Percentiles rank a stretch among this genome's conserved stretches.
These are phyloP conservation scores for Bacterosira constricta DNA, from an alignment of 108 stramenopile species.

Conservation along the genomic window DNA sequence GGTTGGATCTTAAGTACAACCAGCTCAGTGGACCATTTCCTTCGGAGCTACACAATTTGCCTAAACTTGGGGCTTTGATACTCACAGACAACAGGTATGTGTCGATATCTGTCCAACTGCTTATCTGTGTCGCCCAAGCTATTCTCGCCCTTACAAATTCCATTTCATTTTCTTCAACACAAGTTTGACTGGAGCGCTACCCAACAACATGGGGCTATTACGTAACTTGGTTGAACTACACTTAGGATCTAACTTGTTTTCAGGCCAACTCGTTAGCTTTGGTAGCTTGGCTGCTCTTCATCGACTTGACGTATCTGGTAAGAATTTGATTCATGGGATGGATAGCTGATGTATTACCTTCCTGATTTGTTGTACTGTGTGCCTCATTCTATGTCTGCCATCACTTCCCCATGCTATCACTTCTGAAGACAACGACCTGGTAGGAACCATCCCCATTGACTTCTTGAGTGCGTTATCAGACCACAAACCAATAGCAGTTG, in stretches of 20 bases:
- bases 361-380: neutral
- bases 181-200: conserved; percentile 46
- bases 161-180: neutral
- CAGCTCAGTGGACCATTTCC: conserved; percentile 66
- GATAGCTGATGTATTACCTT: neutral
- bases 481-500: conserved; percentile 44
- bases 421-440: conserved; percentile 45
- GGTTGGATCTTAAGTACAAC: conserved; percentile 85
- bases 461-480: conserved; percentile 36
- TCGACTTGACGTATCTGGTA: conserved; percentile 47
- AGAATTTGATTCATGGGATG: neutral
- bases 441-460: conserved; percentile 40
- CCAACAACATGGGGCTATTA: conserved; percentile 21
- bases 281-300: conserved; percentile 24
- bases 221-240: conserved; percentile 33
- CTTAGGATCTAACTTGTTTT: conserved; percentile 50
- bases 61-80: conserved; percentile 55
- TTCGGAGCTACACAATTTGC: conserved; percentile 49
- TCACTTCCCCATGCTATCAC: conserved; percentile 7
- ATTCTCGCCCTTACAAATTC: neutral
- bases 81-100: conserved; percentile 55
- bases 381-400: neutral
- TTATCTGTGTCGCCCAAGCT: neutral
- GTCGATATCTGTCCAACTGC: neutral
- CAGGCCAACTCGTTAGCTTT: conserved; percentile 36